Percentiles rank a stretch among this genome's conserved stretches.
Conservation (phyloP, 192 early-diverging fungal genomes). For the Diversispora epigaea region DNA sequence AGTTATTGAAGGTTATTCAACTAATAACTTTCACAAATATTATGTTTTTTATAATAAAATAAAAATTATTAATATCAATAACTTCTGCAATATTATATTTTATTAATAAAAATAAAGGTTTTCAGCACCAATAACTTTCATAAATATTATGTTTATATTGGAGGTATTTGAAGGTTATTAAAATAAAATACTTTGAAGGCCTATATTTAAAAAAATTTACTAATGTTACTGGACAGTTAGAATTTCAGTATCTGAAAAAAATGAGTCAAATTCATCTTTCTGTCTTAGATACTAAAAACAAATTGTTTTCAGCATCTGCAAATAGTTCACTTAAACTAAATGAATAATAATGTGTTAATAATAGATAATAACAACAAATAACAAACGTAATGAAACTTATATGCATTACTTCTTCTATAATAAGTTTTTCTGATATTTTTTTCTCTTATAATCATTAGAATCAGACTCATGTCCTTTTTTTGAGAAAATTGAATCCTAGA, state of each 20-base stretch:
- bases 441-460: conserved; percentile 7
- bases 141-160: too few relatives aligned
- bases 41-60: too few relatives aligned
- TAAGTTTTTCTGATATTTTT: not conserved
- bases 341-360: conserved; percentile 24
- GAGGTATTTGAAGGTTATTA: too few relatives aligned
- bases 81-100: too few relatives aligned
- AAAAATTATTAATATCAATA: too few relatives aligned
- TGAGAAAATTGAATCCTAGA: not conserved
- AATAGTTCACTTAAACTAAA: conserved; percentile 11
- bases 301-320: conserved; percentile 17
- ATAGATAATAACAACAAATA: conserved; percentile 6
- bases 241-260: not conserved
- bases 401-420: conserved; percentile 13
- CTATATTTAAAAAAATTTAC: too few relatives aligned
- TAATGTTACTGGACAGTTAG: conserved; percentile 18
- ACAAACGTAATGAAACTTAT: conserved; percentile 23
- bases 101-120: too few relatives aligned
- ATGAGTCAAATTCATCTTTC: not conserved
- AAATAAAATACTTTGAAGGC: too few relatives aligned
- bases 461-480: conserved; percentile 12
- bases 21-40: too few relatives aligned
- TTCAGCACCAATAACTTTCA: too few relatives aligned
- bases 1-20: too few relatives aligned
- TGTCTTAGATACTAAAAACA: not conserved